Evolutionary conservation across 2,329 filamentous ascomycete genomes (phyloP), one percentile per base, ranked within the genome.

Genomic region (Fusarium tuaranense): DNA sequence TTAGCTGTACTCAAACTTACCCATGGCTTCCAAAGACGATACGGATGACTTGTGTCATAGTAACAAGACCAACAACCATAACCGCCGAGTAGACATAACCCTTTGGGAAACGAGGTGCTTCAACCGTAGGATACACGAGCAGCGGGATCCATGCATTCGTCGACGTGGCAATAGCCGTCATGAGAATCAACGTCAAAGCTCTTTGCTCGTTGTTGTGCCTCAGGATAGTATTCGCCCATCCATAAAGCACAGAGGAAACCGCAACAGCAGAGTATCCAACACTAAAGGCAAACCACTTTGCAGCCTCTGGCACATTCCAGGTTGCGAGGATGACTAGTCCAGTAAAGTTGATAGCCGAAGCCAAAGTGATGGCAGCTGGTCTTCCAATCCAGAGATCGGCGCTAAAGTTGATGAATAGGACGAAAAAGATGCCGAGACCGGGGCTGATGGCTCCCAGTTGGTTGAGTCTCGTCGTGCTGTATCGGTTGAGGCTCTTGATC

Each of bases 381-480:
- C 69, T 66, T 3, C 73, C 73, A 34, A 75, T 69, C 65, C 63
- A 73, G 2, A 75, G 71, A 51, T 75, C 78, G n/a, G 78, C 81
- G 34, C 68, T 67, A 38, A 74, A 70, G 63, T 72, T 70, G 46
- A 75, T 74, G 32, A 75, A 75, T 0, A 75, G 51, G 6, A 74
- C 71, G 34, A 74, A 75, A 48, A 75, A 75, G 25, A 75, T 75
- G 7, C 73, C 73, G 10, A 75, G 58, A 6, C 69, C 71, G 1
- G 73, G 73, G 14, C 71, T 72, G 34, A 75, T 75, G 3, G 71
- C 69, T 39, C 66, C 73, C 7, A 75, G 59, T 3, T 75, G 65
- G 51, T 75, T 75, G 16, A 75, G 32, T 5, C 39, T 71, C 9
- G 66, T 67, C 5, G 61, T 69, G 12, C 70, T 66, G 18, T 71